Evolutionary conservation across 1,139 yeast genomes (phyloP), one percentile per base, ranked within the genome.

Genomic region (Suhomyces chickasaworum): DNA sequence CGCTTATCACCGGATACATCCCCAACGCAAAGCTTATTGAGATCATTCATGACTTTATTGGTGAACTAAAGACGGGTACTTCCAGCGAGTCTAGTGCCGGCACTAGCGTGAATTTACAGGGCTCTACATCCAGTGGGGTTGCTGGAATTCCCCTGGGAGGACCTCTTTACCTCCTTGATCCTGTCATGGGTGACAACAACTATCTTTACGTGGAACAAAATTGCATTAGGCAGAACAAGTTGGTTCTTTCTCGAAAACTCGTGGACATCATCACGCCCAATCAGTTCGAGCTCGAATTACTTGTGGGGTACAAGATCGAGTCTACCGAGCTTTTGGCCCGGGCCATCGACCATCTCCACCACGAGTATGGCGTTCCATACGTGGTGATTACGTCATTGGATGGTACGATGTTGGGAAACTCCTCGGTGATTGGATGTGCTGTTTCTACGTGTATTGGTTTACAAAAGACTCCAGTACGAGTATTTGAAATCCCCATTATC

Each of bases 101-200:
- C 31, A 23, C 31, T 37, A 25, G 39, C 17, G 39, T 12, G 20
- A 35, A 12, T 16, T 10, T 12, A 16, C n/a, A 22, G 13, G 38
- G 30, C 20, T 25, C 38, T 23, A 23, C 39, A 9, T 6, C 31
- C 22, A 17, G 23, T 20, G n/a, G 32, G 22, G 29, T 23, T 6
- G 38, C 29, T 35, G 30, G 18, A 21, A 23, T 12, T 16, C 18
- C 29, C 31, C 16, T 18, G 5, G 5, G n/a, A 10, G 32, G 32
- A 4, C 43, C 53, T 2, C 37, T 60, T 27, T 86, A 95, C 84
- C 70, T 90, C 10, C 64, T 90, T 51, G 99, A 93, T 61, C 98
- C 99, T 1, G 97, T 93, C 2, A 77, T 93, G 77, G 99, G 99
- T 12, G 99, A 93, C 64, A 84, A 89, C 55, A 96, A 96, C 2